Evolutionary conservation across 805 yeast genomes (phyloP).

Genomic region (Hemisphaericaspora nanyangensis): DNA sequence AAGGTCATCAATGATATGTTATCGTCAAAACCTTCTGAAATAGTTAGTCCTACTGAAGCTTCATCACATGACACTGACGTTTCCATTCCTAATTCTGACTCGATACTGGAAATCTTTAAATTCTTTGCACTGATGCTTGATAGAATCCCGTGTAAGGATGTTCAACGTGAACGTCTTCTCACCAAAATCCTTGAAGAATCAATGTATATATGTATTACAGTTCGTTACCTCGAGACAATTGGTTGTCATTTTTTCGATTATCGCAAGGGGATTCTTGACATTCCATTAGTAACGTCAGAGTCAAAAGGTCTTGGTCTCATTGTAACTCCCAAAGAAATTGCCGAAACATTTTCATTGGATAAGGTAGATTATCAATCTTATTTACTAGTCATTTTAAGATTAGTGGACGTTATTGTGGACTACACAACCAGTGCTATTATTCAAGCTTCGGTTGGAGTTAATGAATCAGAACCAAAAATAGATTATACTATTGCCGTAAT

Average conservation of each 20-base stretch:
- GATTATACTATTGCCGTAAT: conserved; percentile 17
- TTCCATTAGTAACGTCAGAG: conserved; percentile 7
- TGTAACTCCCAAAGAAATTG: conserved; percentile 16
- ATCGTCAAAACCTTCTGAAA: background rate
- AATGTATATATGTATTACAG: conserved; percentile 13
- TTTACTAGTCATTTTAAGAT: conserved; percentile 17
- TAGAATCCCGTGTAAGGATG: conserved; percentile 9
- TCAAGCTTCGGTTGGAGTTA: conserved; percentile 13
- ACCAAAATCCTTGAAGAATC: conserved; percentile 19
- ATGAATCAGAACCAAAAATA: background rate
- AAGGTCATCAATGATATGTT: conserved; percentile 2
- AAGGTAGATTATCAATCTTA: conserved; percentile 18
- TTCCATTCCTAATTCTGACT: too few species aligned
- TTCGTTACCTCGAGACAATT: conserved; percentile 16
- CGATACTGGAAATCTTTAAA: background rate
- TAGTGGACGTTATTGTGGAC: conserved; percentile 21
- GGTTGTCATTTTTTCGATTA: conserved; percentile 7
- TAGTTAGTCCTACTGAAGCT: background rate
- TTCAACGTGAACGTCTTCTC: conserved; percentile 16
- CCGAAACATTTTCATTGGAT: conserved; percentile 4
- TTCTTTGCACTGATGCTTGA: background rate
- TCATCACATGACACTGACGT: background rate
- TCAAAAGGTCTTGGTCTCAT: conserved; percentile 13
- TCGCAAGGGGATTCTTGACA: conserved; percentile 2
- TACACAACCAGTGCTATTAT: conserved; percentile 22